phyloP scores from a whole-genome alignment of 73 alveolate genomes.

The Tetrahymena thermophila region DNA sequence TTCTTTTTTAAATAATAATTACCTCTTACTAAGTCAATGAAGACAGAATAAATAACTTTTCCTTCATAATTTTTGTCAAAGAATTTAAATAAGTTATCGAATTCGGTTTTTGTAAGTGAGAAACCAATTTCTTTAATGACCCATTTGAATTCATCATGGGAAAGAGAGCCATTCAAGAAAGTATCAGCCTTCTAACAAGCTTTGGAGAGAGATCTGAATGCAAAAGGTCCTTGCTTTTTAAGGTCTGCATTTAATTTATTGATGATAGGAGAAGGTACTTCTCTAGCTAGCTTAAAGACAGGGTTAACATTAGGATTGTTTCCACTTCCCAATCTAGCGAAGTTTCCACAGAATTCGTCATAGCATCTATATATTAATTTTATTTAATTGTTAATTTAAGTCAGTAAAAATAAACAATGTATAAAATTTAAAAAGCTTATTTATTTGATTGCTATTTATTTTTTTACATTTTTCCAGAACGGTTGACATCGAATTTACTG shows the following conservation, averaged over 20 bases:
- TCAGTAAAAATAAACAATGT: no score
- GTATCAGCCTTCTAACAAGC: conserved; percentile 44
- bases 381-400: no score
- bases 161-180: conserved; percentile 33
- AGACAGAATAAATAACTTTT: conserved; percentile 36
- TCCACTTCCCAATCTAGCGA: conserved; percentile 77
- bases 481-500: conserved; percentile 58
- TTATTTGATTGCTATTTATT: neutral
- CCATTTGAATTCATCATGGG: conserved; percentile 61
- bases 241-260: conserved; percentile 53
- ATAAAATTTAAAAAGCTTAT: no score
- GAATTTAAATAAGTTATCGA: conserved; percentile 59
- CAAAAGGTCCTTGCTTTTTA: conserved; percentile 59
- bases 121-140: conserved; percentile 68
- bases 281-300: conserved; percentile 56
- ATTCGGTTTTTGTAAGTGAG: conserved; percentile 53
- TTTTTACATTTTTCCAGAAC: conserved; percentile 50
- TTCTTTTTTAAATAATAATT: neutral
- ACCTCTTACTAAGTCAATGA: conserved; percentile 34
- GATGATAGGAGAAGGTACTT: conserved; percentile 52
- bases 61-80: conserved; percentile 62
- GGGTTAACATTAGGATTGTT: conserved; percentile 78
- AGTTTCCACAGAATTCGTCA: conserved; percentile 62
- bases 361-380: conserved; percentile 21
- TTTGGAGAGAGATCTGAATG: conserved; percentile 52